A percentile compares a stretch with the other conserved stretches of the same genome.
These are phyloP conservation scores for Sequoia sempervirens DNA, from an alignment of 75 land plant genomes.

Conservation along the genomic window DNA sequence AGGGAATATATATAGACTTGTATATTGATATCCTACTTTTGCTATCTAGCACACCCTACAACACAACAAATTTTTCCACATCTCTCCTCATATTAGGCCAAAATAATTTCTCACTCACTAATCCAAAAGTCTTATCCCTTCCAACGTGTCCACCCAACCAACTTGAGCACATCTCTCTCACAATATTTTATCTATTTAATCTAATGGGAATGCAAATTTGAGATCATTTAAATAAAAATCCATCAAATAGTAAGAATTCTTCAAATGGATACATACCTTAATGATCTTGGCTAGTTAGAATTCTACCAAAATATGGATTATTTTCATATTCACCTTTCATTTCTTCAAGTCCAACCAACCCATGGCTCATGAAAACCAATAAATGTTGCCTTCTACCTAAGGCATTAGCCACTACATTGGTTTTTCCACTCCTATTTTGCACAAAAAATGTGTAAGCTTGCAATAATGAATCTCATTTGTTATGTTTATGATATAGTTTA, in stretches of 20 bases:
- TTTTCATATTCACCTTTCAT: background rate
- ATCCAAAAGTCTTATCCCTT: background rate
- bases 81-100: too few relatives aligned
- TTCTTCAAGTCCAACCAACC: background rate
- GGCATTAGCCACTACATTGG: background rate
- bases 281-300: background rate
- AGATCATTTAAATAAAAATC: background rate
- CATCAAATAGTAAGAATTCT: too few relatives aligned
- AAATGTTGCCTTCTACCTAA: background rate
- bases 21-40: too few relatives aligned
- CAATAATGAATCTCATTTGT: background rate
- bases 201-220: background rate
- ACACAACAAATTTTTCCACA: background rate
- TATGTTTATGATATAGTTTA: background rate
- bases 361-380: background rate
- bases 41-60: background rate
- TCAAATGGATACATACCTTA: background rate
- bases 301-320: background rate
- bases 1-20: background rate
- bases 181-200: too few relatives aligned
- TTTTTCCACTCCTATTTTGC: background rate
- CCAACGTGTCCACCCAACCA: background rate
- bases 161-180: background rate
- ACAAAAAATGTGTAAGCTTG: background rate
- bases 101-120: too few relatives aligned